These are phyloP conservation scores for Skeletonema tropicum DNA, from an alignment of 108 stramenopile species.

Conservation along the genomic window DNA sequence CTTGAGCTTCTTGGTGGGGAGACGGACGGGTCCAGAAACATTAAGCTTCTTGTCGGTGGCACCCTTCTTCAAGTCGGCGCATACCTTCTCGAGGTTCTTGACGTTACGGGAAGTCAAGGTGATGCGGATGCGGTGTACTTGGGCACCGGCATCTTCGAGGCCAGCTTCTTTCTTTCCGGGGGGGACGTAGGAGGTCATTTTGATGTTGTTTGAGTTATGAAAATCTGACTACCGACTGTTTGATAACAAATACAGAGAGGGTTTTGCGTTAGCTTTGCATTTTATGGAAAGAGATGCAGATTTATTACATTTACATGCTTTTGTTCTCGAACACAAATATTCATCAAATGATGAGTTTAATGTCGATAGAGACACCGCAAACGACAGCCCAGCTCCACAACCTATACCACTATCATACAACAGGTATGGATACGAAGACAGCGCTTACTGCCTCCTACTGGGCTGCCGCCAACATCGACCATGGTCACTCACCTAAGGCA, in stretches of 20 bases:
- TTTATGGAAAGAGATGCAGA: too few species aligned
- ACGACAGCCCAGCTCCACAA: background rate
- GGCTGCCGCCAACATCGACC: conserved; percentile 3
- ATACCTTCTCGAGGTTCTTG: conserved; percentile 98
- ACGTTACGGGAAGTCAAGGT: conserved; percentile 99
- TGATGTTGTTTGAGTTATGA: conserved; percentile 18
- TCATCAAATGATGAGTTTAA: background rate
- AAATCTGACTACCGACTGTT: conserved; percentile 18
- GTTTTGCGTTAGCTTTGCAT: background rate
- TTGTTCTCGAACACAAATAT: background rate
- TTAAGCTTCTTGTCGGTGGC: conserved; percentile 95
- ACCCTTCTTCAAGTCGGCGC: conserved; percentile 96
- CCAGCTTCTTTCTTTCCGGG: conserved; percentile 69
- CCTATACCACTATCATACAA: too few species aligned
- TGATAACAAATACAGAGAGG: background rate
- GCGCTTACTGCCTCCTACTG: background rate
- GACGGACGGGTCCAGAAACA: conserved; percentile 96
- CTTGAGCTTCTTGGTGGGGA: conserved; percentile 97
- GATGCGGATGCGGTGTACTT: conserved; percentile 98
- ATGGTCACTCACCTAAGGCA: conserved; percentile 52
- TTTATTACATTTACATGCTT: background rate
- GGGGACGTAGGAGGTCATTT: conserved; percentile 77
- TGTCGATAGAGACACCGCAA: background rate
- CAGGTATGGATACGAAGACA: background rate
- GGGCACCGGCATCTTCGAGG: conserved; percentile 62